Base-by-base conservation (phyloP, 169 alveolate genomes). In the Cryptosporidium tyzzeri region DNA sequence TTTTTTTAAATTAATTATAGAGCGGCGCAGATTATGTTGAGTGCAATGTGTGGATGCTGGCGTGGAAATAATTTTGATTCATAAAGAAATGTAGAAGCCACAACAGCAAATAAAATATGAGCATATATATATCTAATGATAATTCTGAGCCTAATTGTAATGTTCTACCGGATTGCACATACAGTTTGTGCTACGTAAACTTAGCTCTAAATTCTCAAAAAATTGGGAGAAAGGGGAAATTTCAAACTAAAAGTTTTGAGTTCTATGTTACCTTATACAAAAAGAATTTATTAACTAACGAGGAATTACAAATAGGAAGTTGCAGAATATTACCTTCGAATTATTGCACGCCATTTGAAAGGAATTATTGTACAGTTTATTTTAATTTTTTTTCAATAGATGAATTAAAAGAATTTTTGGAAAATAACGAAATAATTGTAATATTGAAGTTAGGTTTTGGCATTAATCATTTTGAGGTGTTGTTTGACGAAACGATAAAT, bases 311-410 rank as follows among this genome's bases (percentile, higher is more conserved):
- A 51, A 58, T 73, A 51, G 86, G 86, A 29, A 55, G 55, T 23
- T 31, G 3, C 21, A 16, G 2, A 33, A 31, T 73, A 50, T 73
- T 53, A 37, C 89, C 89, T 45, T 29, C 14, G n/a, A 62, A 80
- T 62, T 80, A 62, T 45, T 80, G 89, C 31, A 62, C 89, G 21
- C 89, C 89, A 44, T 80, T 80, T 33, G 89, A 80, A 37, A 80
- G 26, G 14, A 80, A 44, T 44, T 23, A 65, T 39, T 26, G 53
- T 9, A 61, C 21, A 21, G 23, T 80, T 41, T 65, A 80, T 59
- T 65, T 80, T 12, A 59, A 80, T 26, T 80, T 80, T 45, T 12
- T 26, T 62, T 62, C 80, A 26, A 41, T 80, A 44, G 33, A 48
- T 39, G 62, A 80, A n/a, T 5, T 80, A n/a, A 41, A 8, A 1